phyloP scores from a whole-genome alignment of 2,329 filamentous ascomycete genomes.

The Penicillium sp. region DNA sequence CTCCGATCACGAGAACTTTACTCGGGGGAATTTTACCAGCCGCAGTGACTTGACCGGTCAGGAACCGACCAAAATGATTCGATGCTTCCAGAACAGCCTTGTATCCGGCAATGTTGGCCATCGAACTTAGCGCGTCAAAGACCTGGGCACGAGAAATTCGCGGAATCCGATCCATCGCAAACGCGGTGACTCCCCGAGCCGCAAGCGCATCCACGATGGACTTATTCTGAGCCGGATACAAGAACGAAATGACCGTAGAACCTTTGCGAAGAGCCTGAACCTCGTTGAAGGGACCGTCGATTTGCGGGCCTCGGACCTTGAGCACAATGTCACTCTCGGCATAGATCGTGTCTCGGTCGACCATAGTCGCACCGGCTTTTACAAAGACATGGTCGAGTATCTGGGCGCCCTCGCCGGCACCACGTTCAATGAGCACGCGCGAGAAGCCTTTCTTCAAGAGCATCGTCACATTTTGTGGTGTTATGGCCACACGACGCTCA shows the following conservation, averaged over 20 bases:
- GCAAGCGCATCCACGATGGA: slow-evolving; percentile 74
- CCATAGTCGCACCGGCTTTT: slow-evolving; percentile 75
- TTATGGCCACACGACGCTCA: slow-evolving; percentile 82
- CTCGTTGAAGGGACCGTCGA: slow-evolving; percentile 63
- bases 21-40: slow-evolving; percentile 88
- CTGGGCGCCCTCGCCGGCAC: slow-evolving; percentile 76
- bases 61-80: slow-evolving; percentile 83
- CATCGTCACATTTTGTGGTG: slow-evolving; percentile 78
- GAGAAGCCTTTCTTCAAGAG: slow-evolving; percentile 84
- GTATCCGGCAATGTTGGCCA: slow-evolving; percentile 94
- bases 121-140: slow-evolving; percentile 86
- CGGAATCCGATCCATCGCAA: slow-evolving; percentile 93
- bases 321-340: slow-evolving; percentile 75
- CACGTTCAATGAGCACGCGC: slow-evolving; percentile 75
- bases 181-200: slow-evolving; percentile 70
- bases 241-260: slow-evolving; percentile 77
- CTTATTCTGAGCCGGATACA: slow-evolving; percentile 82
- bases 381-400: slow-evolving; percentile 78
- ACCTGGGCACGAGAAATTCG: slow-evolving; percentile 86
- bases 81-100: slow-evolving; percentile 89
- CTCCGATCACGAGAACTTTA: slow-evolving; percentile 88
- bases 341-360: slow-evolving; percentile 72
- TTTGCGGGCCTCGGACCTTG: slow-evolving; percentile 77
- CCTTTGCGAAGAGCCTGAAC: slow-evolving; percentile 68
- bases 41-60: slow-evolving; percentile 87